These are phyloP conservation scores for Pouteria campechiana DNA, from an alignment of 179 eudicot species.

Conservation along the genomic window DNA sequence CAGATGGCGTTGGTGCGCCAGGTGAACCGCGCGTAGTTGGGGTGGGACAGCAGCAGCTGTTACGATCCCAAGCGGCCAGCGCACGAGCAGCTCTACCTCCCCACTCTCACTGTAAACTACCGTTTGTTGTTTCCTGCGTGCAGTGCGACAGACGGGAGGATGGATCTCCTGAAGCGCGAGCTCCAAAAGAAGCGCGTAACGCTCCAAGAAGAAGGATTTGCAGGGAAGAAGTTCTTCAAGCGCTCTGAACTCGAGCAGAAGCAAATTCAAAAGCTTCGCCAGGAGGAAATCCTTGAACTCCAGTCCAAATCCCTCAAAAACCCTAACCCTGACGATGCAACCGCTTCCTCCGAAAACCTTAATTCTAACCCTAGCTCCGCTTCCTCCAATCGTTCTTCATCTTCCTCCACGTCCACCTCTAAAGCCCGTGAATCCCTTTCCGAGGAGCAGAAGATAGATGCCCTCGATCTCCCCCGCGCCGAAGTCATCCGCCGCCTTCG, in stretches of 20 bases:
- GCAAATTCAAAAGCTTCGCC: slow-evolving; percentile 58
- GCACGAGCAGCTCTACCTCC: slow-evolving; percentile 44
- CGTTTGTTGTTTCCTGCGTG: no score
- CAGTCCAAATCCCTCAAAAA: slow-evolving; percentile 44
- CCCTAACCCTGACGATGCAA: slow-evolving; percentile 15
- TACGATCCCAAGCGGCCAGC: slow-evolving; percentile 16
- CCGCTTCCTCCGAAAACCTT: slow-evolving; percentile 20
- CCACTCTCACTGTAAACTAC: no score
- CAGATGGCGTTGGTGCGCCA: slow-evolving; percentile 32
- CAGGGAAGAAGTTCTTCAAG: slow-evolving; percentile 63
- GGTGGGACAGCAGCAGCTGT: slow-evolving; percentile 13
- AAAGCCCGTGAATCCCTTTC: slow-evolving; percentile 31
- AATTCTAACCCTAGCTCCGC: slow-evolving; percentile 25
- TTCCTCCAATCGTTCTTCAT: slow-evolving; percentile 12
- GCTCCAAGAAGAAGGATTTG: slow-evolving; percentile 47
- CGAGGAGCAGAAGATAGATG: slow-evolving; percentile 76
- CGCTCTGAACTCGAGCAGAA: slow-evolving; percentile 88
- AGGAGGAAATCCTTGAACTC: slow-evolving; percentile 69
- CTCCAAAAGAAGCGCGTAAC: slow-evolving; percentile 42
- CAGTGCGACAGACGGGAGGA: no score
- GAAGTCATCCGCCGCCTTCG: slow-evolving; percentile 87
- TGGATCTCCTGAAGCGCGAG: slow-evolving; percentile 78
- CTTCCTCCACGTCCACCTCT: slow-evolving; percentile 20
- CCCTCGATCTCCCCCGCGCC: slow-evolving; percentile 47
- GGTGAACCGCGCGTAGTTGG: slow-evolving; percentile 19